Conservation (phyloP, 805 yeast species). For the Candida gorgasii region DNA sequence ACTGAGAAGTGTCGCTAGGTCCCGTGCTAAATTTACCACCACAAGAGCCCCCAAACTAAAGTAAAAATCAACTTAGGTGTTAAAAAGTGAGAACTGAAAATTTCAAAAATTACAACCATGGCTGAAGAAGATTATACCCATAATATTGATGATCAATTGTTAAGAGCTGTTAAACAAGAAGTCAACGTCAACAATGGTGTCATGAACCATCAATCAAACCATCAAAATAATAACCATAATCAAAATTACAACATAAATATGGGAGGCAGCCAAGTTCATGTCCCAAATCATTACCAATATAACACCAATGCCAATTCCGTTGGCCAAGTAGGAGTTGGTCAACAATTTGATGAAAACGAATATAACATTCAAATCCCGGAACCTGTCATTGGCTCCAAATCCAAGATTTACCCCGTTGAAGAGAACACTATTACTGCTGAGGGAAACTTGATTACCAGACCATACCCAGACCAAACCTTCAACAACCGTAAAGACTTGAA, state of each 20-base stretch:
- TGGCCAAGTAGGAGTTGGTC: conserved; percentile 6
- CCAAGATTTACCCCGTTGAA: conserved; percentile 43
- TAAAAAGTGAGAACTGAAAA: neutral
- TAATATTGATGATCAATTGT: conserved; percentile 46
- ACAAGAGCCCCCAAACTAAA: too few species aligned
- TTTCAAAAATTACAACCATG: conserved; percentile 7
- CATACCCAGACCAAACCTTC: conserved; percentile 54
- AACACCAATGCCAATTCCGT: conserved; percentile 4
- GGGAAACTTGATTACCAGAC: conserved; percentile 54
- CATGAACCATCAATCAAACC: conserved; percentile 3
- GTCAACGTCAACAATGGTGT: conserved; percentile 12
- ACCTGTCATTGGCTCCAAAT: conserved; percentile 43
- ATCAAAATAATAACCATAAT: conserved; percentile 12
- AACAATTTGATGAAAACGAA: conserved; percentile 32
- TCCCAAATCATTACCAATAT: conserved; percentile 5
- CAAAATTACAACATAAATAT: conserved; percentile 12
- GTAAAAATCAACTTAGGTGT: neutral
- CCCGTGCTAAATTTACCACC: too few species aligned
- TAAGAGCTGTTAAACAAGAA: conserved; percentile 39
- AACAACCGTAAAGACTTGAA: conserved; percentile 50
- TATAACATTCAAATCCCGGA: conserved; percentile 49
- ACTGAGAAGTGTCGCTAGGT: too few species aligned
- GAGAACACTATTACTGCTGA: conserved; percentile 49
- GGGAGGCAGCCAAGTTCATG: conserved; percentile 1
- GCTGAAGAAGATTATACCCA: conserved; percentile 25